A percentile compares a stretch with the other conserved stretches of the same genome.
Conservation (phyloP, 2,329 filamentous ascomycete genomes). For the Ramichloridium luteum region DNA sequence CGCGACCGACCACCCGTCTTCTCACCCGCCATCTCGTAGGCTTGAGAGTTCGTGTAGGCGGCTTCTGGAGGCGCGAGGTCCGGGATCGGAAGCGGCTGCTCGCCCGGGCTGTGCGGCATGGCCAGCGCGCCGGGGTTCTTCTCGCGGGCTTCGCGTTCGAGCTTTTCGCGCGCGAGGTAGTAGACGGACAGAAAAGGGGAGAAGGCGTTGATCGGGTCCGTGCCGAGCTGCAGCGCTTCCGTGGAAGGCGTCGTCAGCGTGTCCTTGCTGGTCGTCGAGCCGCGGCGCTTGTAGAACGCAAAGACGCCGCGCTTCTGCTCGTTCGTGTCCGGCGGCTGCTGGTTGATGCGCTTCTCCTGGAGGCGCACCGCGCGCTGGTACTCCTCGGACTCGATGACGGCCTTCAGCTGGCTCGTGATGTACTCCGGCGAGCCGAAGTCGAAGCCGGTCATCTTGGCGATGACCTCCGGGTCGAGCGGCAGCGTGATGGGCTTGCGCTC, state of each 20-base stretch:
- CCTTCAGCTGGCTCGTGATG: slow-evolving; percentile 70
- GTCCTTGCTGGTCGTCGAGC: slow-evolving; percentile 78
- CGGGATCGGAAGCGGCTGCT: slow-evolving; percentile 50
- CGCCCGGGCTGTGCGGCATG: slow-evolving; percentile 44
- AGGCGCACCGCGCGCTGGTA: slow-evolving; percentile 75
- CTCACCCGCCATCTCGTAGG: slow-evolving; percentile 83
- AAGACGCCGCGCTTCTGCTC: slow-evolving; percentile 91
- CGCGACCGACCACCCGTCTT: slow-evolving; percentile 73
- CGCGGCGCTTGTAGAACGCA: slow-evolving; percentile 92
- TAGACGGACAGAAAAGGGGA: slow-evolving; percentile 89
- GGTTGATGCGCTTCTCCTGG: slow-evolving; percentile 53
- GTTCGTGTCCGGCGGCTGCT: slow-evolving; percentile 45
- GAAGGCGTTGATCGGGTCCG: slow-evolving; percentile 85
- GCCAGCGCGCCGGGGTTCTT: slow-evolving; percentile 47
- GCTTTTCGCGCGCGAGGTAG: slow-evolving; percentile 90
- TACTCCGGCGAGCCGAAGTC: slow-evolving; percentile 83
- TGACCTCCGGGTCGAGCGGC: slow-evolving; percentile 69
- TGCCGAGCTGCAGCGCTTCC: slow-evolving; percentile 70
- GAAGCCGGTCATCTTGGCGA: slow-evolving; percentile 93
- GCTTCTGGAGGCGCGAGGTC: slow-evolving; percentile 72
- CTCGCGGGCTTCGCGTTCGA: slow-evolving; percentile 59
- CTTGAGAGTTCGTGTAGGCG: slow-evolving; percentile 73
- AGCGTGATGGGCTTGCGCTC: slow-evolving; percentile 71
- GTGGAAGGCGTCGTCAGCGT: slow-evolving; percentile 72
- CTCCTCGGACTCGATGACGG: slow-evolving; percentile 83